Evolutionary conservation across 768 basidiomycete species (phyloP), one percentile per base, ranked within the genome.

Genomic region (Amanita pseudoporphyria): DNA sequence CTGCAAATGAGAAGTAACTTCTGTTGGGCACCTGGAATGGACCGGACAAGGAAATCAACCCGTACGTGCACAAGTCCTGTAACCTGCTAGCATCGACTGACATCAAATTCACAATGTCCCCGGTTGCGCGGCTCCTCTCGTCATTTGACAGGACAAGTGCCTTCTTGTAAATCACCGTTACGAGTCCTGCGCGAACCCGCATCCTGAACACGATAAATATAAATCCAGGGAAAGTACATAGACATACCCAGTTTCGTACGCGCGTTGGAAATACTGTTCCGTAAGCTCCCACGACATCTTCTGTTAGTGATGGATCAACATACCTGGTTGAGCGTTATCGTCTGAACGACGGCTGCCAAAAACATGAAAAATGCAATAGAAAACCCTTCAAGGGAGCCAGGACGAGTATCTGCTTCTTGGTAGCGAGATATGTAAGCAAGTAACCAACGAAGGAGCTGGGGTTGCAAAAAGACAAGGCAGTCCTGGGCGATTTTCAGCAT

Each of bases 101-200:
- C 84, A 94, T 93, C 28, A 95, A 66, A 60, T 96, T 97, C 54
- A 96, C 91, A 31, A 96, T 93, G 61, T 96, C 93, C 1, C 95
- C 94, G 0, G 88, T 81, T 0, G 87, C 77, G 36, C 89, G 79
- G 9, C 77, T 74, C 4, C 86, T 79, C 58, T 90, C 92, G 51
- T 90, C 87, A 57, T 85, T 92, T 1, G 87, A 89, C 7, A 98
- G 76, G 3, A 89, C 74, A 18, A 98, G 71, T 0, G 91, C 77
- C 62, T 97, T 96, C 44, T 80, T 69, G 68, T 95, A 97, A 45
- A 96, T 90, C 3, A 74, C 77, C 1, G 82, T 82, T 12, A 97
- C 80, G 18, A 98, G 76, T 0, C 93, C 94, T 0, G 89, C 85
- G 24, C 92, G 82, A 38, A 96, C 78, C n/a, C 94, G 82, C 93